Base-by-base conservation (phyloP, 2,329 filamentous ascomycete genomes). In the Monosporascus ibericus region DNA sequence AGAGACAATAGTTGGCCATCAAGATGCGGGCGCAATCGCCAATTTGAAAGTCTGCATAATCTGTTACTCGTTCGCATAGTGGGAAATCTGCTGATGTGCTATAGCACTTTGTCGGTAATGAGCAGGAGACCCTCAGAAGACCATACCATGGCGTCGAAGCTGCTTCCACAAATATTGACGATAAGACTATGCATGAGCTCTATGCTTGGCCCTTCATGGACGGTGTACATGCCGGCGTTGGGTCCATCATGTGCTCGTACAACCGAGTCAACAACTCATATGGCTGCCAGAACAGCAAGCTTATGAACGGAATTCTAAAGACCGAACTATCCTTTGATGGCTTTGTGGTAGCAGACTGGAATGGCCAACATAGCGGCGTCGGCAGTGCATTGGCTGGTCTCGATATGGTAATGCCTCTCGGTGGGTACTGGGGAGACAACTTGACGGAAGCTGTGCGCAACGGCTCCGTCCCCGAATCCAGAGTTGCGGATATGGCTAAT, bases 401-500 rank as follows among this genome's bases (percentile, higher is more conserved):
- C 2, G 90, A 95, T 62, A 86, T 92, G 80, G 80, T 83, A 3
- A 86, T 86, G 82, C 82, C 82, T 0, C 70, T 71, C n/a, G 69
- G 64, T 3, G 76, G 75, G 0, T 75, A 82, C 2, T 80, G 75
- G 69, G 89, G 88, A 0, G 61, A 70, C 7, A 92, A 91, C 64
- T 69, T 95, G 52, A 87, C 86, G 0, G 74, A 87, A 52, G 87
- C 87, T 0, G 82, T 95, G n/a, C 72, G 81, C 30, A 94, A 94
- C 61, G 88, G 89, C 4, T 88, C 86, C 0, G 74, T 95, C 8
- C 80, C 81, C 1, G 81, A 86, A 58, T 84, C 78, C 64, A 79
- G 90, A 25, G 64, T 95, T 1, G 85, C 88, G 51, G 90, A 95
- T 67, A 92, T 92, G 83, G 87, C 81, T 0, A 86, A 85, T 9